Base-by-base conservation (phyloP, 208 protist species). In the Wallacemonas sp. region DNA sequence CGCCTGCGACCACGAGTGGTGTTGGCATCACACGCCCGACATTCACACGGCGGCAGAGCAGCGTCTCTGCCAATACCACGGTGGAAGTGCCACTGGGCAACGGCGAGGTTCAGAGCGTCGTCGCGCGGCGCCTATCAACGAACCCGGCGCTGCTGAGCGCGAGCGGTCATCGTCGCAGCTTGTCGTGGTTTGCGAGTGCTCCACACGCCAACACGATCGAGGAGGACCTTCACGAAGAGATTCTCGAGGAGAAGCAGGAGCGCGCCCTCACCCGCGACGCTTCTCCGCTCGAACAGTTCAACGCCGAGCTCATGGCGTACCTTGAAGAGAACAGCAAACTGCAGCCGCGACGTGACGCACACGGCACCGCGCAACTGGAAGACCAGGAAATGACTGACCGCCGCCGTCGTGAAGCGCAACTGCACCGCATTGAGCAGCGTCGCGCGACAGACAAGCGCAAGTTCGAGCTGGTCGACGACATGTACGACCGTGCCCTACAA, bases 381-480 rank as follows among this genome's bases (percentile, higher is more conserved):
- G 39, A 42, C 32, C 34, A 73, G 46, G 68, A 59, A 22, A 66
- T 67, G 54, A 37, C 65, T 24, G 54, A 32, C 13, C 67, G 71
- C 24, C 73, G 65, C 1, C 45, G 58, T 37, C 83, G 79, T 3
- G 72, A 81, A 66, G 44, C 48, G n/a, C 81, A 87, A 66, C 39
- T 91, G 6, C 15, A 52, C 32, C 42, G 62, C n/a, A 85, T 87
- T 33, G 71, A 87, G 55, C 33, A 48, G 13, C 78, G 78, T 1
- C 77, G 77, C 22, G 46, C 60, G 15, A 48, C 53, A 27, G 73
- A 75, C 27, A 48, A 71, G 63, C 44, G 72, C 15, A 64, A 75
- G n/a, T 89, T 82, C 58, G 76, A 91, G 59, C 67, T 87, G 5
- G 83, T 94, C 3, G 89, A 92, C n/a, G 79, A 85, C 6, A 89